A percentile compares a stretch with the other conserved stretches of the same genome.
phyloP scores from a whole-genome alignment of 1,284 basidiomycete species.

The Sporisorium scitamineum region DNA sequence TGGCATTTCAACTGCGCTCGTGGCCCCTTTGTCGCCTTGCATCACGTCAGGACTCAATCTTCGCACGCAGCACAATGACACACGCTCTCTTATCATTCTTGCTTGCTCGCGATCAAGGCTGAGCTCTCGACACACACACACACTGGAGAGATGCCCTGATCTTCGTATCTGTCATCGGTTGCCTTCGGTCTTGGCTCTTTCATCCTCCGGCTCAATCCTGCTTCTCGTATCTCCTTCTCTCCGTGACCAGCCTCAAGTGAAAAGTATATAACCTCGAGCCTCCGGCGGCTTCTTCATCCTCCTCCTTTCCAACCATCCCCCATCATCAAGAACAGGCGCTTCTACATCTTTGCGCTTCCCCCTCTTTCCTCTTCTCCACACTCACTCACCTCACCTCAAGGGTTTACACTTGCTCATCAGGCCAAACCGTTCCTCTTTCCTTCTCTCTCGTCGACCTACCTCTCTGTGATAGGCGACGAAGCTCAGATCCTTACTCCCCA shows the following conservation, averaged over 20 bases:
- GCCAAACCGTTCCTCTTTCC: background rate
- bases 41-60: slow-evolving; percentile 1
- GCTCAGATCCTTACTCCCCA: background rate
- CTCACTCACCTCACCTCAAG: background rate
- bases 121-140: background rate
- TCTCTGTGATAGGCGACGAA: slow-evolving; percentile 40
- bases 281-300: slow-evolving; percentile 44
- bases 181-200: slow-evolving; percentile 39
- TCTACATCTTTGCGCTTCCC: background rate
- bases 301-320: slow-evolving; percentile 22
- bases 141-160: slow-evolving; percentile 11
- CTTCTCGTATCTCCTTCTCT: background rate
- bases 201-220: slow-evolving; percentile 15
- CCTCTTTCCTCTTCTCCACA: slow-evolving; percentile 1
- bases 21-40: slow-evolving; percentile 6
- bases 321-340: slow-evolving; percentile 4
- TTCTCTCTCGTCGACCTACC: slow-evolving; percentile 30
- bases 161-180: slow-evolving; percentile 8
- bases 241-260: background rate
- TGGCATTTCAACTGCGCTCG: slow-evolving; percentile 26
- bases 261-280: slow-evolving; percentile 38
- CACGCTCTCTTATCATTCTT: background rate
- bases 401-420: background rate
- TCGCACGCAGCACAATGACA: background rate
- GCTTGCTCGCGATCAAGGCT: slow-evolving; percentile 30